Evolutionary conservation across 805 yeast genomes (phyloP).

Genomic region (Candida corydali): DNA sequence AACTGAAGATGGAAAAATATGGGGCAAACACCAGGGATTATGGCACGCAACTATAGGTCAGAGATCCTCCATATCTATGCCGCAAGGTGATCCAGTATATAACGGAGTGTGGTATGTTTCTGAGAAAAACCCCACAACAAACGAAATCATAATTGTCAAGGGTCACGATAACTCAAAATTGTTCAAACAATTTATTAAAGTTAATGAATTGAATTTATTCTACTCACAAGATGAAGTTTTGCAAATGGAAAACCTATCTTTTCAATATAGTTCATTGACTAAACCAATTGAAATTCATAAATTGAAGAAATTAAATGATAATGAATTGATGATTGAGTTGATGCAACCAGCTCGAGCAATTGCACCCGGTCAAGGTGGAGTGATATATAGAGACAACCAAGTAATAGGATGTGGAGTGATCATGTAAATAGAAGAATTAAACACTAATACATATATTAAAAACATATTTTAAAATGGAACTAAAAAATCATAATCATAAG

Average conservation of each 20-base stretch:
- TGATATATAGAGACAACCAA: slow-evolving; percentile 60
- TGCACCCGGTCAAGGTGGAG: slow-evolving; percentile 87
- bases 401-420: slow-evolving; percentile 56
- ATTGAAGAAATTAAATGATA: slow-evolving; percentile 12
- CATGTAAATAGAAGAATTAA: slow-evolving; percentile 9
- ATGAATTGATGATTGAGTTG: slow-evolving; percentile 31
- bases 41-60: slow-evolving; percentile 98
- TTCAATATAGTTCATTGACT: slow-evolving; percentile 77
- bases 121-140: slow-evolving; percentile 58
- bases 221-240: slow-evolving; percentile 6
- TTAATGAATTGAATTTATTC: slow-evolving; percentile 51
- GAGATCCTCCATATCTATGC: slow-evolving; percentile 73
- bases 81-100: slow-evolving; percentile 76
- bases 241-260: slow-evolving; percentile 12
- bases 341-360: slow-evolving; percentile 57
- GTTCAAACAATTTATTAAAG: slow-evolving; percentile 36
- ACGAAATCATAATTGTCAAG: slow-evolving; percentile 74
- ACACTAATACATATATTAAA: not conserved
- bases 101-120: slow-evolving; percentile 86
- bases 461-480: not conserved
- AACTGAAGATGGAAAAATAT: slow-evolving; percentile 66
- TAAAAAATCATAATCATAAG: not conserved
- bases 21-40: slow-evolving; percentile 82
- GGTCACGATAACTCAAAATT: slow-evolving; percentile 61
- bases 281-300: slow-evolving; percentile 38